Conservation (phyloP, 2,329 filamentous ascomycete genomes). For the Chaetomium sp. region DNA sequence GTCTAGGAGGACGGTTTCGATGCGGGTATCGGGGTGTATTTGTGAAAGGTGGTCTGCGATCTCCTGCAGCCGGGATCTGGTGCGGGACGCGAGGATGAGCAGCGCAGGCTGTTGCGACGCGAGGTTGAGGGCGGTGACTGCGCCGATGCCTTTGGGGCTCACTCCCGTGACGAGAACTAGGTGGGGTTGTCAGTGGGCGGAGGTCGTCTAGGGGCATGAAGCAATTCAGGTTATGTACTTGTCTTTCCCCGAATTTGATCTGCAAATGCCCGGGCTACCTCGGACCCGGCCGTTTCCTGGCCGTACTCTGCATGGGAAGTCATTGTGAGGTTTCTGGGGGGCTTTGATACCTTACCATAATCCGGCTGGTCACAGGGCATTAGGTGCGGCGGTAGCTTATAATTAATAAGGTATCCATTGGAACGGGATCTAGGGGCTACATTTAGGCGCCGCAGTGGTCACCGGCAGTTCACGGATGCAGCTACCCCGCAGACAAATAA, state of each 20-base stretch:
- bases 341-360: not conserved
- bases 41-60: conserved; percentile 33
- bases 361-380: not conserved
- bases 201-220: too few relatives aligned
- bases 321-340: conserved; percentile 18
- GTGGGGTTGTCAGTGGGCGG: not conserved
- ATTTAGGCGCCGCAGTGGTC: too few relatives aligned
- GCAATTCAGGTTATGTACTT: conserved; percentile 18
- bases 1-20: conserved; percentile 33
- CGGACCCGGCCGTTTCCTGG: conserved; percentile 30
- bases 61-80: conserved; percentile 34
- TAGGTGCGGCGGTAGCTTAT: not conserved
- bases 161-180: conserved; percentile 38
- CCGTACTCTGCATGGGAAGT: conserved; percentile 32
- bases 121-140: conserved; percentile 36
- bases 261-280: conserved; percentile 28
- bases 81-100: conserved; percentile 42
- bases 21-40: conserved; percentile 30
- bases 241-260: conserved; percentile 27
- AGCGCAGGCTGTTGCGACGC: conserved; percentile 37
- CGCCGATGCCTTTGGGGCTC: conserved; percentile 37
- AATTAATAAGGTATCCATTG: not conserved
- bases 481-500: too few relatives aligned
- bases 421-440: too few relatives aligned
- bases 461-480: too few relatives aligned